Evolutionary conservation across 140 eudicot species (phyloP), one percentile per base, ranked within the genome.

Genomic region (Cichorium intybus): DNA sequence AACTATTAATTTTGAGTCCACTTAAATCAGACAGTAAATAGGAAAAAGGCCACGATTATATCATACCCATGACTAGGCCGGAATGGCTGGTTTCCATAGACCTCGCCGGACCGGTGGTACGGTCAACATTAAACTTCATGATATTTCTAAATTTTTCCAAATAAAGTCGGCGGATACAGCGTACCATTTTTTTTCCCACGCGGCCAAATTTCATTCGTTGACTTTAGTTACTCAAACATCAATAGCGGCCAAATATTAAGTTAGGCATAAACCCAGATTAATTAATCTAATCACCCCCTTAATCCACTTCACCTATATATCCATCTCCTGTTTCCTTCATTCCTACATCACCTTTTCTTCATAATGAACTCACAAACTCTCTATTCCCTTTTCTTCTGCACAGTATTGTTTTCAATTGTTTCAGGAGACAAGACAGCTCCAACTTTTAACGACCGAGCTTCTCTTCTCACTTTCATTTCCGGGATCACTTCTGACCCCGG

Each of bases 401-500:
- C 75, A 34, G 33, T 72, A 45, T 79, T 84, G 43, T 74, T 68
- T 34, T 24, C 77, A 0, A 17, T 74, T 1, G 80, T 79, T 15
- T 76, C 63, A 1, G 81, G 72, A 20, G 66, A 76, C 26, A 68
- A 63, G 18, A 75, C 61, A 53, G 77, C 69, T 64, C 75, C 10
- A 43, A 53, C 54, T 70, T 41, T 71, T 24, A 74, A 69, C 48
- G 87, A 89, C 24, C 80, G 75, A 37, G 65, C 70, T 34, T 67
- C 85, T 20, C 84, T 86, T 12, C 80, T 86, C 28, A 66, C 81
- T 0, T 89, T 89, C 68, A 64, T 70, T 76, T 75, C 85, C 15
- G 73, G 78, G 24, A 62, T 86, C 64, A 50, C 59, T 46, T 63
- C 56, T 27, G 97, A 89, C 68, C 95, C 92, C 6, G 51, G 46